Evolutionary conservation across 2,329 filamentous ascomycete species (phyloP), one percentile per base, ranked within the genome.

Genomic region (Talaromyces funiculosus): DNA sequence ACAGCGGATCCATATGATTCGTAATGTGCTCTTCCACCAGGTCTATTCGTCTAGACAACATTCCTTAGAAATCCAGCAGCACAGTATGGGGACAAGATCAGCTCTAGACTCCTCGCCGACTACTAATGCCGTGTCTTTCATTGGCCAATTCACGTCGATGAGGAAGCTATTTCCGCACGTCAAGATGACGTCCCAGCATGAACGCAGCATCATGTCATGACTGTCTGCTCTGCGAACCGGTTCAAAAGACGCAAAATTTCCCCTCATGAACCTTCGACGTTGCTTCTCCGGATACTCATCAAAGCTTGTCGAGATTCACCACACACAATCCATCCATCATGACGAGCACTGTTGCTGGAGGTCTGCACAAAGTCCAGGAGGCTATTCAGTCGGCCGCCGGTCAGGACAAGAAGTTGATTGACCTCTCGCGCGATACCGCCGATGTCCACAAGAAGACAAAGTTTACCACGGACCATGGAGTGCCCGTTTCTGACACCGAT

Each of bases 401-500:
- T 16, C 66, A 65, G 55, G 67, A 72, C 24, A 72, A 73, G 62
- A 91, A 92, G 79, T 68, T 83, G 26, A 78, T 80, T 16, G 86
- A 92, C 67, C 78, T 92, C 53, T 72, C 79, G 26, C 74, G 75
- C 42, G 77, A 86, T 63, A 88, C 78, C 3, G 82, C 84, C 59
- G 81, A 90, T 69, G 80, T 84, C 1, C 76, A 82, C 47, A 74
- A 82, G 54, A 80, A 84, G 38, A 78, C 81, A 33, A 80, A 83
- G 40, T 84, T 92, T 65, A 93, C 90, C 0, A 88, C 87, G 53
- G 90, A 96, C 68, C 90, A 82, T 75, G 91, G 91, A 22, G 85
- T 88, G 29, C 90, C 87, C 73, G 82, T 91, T 68, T 77, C 79
- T 43, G 88, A 88, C 67, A 87, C 87, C 0, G 91, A 96, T 68